Evolutionary conservation across 345 rosid genomes (phyloP), one percentile per base, ranked within the genome.

Genomic region (Brassica juncea): DNA sequence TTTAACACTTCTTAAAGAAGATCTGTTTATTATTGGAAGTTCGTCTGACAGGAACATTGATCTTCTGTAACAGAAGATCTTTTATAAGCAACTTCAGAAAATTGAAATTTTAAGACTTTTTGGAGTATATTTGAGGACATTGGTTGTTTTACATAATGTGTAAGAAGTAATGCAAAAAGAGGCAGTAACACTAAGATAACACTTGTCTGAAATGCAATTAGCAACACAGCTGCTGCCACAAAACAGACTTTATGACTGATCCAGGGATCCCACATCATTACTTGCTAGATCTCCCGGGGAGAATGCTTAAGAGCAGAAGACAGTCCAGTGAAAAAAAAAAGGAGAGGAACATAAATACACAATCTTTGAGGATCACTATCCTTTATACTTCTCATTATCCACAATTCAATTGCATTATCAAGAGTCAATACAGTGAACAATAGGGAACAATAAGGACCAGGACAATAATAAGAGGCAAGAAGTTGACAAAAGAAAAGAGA

Each of bases 161-260:
- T 71, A 71, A 23, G 34, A 6, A 14, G 34, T 4, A 2, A 25
- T 5, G 32, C 32, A 59, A 71, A 72, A 16, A 39, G 16, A 25
- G 3, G 12, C 67, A 72, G 5, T 12, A 71, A 71, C 30, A 7
- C 16, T 4, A 11, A 59, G 64, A 11, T 5, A 27, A 27, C 6
- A 60, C 66, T 14, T 2, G 66, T 12, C 37, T 61, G 37, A 61
- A 2, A 28, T 30, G 6, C 3, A 28, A 5, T 55, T 62, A 62
- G 19, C 19, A 27, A 63, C 21, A 31, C 35, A 61, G 66, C 37
- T 61, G 16, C 66, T 61, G 19, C 66, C 75, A 70, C 28, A 31
- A 77, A 44, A 47, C 75, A 54, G n/a, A 54, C 28, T 68, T 49
- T n/a, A 15, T 64, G 54, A 52, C 27, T 49, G 21, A 65, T 74